Conservation (phyloP, 176 grass and related monocot genomes). For the Saccharum officinarum region DNA sequence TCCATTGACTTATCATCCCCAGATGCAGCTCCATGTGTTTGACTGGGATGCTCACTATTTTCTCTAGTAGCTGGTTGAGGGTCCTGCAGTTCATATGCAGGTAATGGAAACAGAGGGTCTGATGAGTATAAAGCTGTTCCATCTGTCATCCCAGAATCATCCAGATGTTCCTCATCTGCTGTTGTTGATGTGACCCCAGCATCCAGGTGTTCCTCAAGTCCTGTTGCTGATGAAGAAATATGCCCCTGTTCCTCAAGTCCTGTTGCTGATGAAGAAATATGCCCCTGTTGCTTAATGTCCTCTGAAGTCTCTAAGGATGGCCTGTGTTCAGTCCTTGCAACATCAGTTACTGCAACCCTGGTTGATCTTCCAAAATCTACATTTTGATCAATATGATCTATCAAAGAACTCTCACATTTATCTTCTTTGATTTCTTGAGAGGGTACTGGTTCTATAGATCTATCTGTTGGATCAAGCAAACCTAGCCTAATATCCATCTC, state of each 20-base stretch:
- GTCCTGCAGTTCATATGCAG: conserved; percentile 26
- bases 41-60: neutral
- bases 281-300: conserved; percentile 13
- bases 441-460: conserved; percentile 20
- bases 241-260: conserved; percentile 8
- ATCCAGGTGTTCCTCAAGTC: conserved; percentile 19
- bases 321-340: conserved; percentile 28
- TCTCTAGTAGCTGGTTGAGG: conserved; percentile 29
- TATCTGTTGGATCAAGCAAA: conserved; percentile 21
- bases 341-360: neutral
- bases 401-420: neutral
- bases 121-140: conserved; percentile 7
- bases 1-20: conserved; percentile 28
- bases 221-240: conserved; percentile 13
- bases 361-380: conserved; percentile 12
- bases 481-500: conserved; percentile 11
- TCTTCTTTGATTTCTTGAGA: conserved; percentile 19
- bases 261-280: conserved; percentile 4
- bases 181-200: conserved; percentile 12
- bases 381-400: conserved; percentile 34
- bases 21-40: conserved; percentile 4
- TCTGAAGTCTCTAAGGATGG: conserved; percentile 28
- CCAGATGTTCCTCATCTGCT: conserved; percentile 29
- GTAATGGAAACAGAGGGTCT: neutral
- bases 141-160: neutral